These are phyloP conservation scores for Paramecium octaurelia DNA, from an alignment of 73 alveolate species.

Conservation along the genomic window DNA sequence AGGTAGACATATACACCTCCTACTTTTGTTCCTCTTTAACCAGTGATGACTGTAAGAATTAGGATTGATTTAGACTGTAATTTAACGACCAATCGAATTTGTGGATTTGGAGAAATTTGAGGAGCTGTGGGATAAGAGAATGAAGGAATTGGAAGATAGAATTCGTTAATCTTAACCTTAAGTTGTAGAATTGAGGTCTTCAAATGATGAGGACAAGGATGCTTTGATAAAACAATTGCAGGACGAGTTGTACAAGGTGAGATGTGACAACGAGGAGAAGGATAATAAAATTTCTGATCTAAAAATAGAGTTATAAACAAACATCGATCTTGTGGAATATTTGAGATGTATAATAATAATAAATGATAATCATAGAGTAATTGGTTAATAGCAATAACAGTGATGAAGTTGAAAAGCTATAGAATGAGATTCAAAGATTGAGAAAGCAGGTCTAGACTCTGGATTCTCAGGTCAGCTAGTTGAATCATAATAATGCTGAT, in stretches of 20 bases:
- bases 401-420: neutral
- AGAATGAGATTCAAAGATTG: neutral
- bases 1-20: neutral
- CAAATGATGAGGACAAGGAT: neutral
- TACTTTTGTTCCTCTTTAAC: neutral
- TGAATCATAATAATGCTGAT: neutral
- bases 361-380: neutral
- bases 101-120: neutral
- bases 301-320: neutral
- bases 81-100: slow-evolving; percentile 2
- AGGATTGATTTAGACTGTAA: neutral
- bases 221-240: neutral
- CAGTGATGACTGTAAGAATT: neutral
- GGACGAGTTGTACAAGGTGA: neutral
- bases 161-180: neutral
- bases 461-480: neutral
- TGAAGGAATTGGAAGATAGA: neutral
- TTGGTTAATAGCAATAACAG: neutral
- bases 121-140: neutral
- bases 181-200: neutral
- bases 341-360: neutral
- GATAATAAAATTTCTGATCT: neutral
- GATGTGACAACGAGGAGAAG: neutral
- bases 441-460: neutral
- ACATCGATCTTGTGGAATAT: neutral